A percentile compares a stretch with the other conserved stretches of the same genome.
Conservation (phyloP, 2,329 filamentous ascomycete species). For the Xylariaceae sp. region DNA sequence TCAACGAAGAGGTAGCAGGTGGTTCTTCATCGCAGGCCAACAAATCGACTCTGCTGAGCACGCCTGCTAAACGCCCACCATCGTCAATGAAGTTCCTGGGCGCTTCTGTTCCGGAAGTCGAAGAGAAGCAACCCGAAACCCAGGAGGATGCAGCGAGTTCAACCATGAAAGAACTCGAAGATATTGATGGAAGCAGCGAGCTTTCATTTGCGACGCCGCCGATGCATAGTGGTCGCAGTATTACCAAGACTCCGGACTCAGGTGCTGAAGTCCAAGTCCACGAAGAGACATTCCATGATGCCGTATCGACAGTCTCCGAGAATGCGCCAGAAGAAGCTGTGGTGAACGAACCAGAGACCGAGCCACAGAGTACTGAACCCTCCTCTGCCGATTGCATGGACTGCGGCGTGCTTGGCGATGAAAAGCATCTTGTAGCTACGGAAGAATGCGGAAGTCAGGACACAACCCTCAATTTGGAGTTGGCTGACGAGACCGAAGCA, state of each 20-base stretch:
- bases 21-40: conserved; percentile 33
- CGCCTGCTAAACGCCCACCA: conserved; percentile 30
- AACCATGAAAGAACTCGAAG: conserved; percentile 1
- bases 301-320: too few species aligned
- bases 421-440: not conserved
- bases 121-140: conserved; percentile 10
- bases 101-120: conserved; percentile 6
- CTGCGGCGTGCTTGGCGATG: not conserved
- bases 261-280: too few species aligned
- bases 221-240: too few species aligned
- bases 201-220: too few species aligned
- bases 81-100: conserved; percentile 27
- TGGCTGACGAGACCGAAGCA: too few species aligned
- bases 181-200: too few species aligned
- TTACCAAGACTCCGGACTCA: too few species aligned
- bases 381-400: not conserved
- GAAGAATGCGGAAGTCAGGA: not conserved
- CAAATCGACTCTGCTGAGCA: conserved; percentile 30
- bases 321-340: not conserved
- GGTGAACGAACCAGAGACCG: not conserved
- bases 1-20: conserved; percentile 28
- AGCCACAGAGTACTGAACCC: not conserved
- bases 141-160: not conserved
- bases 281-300: too few species aligned
- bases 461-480: too few species aligned